Evolutionary conservation across 2,329 filamentous ascomycete genomes (phyloP), one percentile per base, ranked within the genome.

Genomic region (Pseudocercospora ulei): DNA sequence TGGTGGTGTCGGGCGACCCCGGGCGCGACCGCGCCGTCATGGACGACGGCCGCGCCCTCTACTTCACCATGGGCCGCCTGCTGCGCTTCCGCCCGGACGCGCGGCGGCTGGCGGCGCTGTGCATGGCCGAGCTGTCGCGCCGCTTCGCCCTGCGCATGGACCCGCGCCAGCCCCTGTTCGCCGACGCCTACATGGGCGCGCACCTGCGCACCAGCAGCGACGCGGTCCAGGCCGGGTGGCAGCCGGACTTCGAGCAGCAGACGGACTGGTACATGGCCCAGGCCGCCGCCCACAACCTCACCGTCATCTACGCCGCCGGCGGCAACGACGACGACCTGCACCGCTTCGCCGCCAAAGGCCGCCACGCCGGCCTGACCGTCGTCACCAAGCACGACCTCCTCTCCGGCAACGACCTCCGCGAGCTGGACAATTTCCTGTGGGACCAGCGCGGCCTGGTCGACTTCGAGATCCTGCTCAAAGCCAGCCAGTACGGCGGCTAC

Each of bases 181-280:
- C 18, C 7, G 4, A 35, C 20, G 13, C 33, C 4, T 35, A 24
- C 16, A 23, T 35, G 18, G 33, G 33, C 4, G 33, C 33, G 18
- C 33, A 35, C 20, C 9, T 35, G 5, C 33, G 33, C 4, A 19
- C 18, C 4, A n/a, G 11, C 18, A 25, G 20, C 20, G 33, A 35
- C 20, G 33, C 33, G 7, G 33, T 35, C 18, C 22, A 35, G 17
- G 33, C 33, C 5, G 33, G 33, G 11, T 35, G 33, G 33, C 5
- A 25, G 8, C 16, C 18, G 4, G 33, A 35, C 13, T 35, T 35
- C 20, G 33, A 35, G 20, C n/a, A 35, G 33, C 33, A 35, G 33
- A 35, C 33, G 7, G 14, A 25, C 20, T 25, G 20, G 18, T 35
- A 35, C 20, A 35, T 35, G 11, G 7, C 4, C 4, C 33, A 35